Conservation (phyloP, 495 filamentous ascomycete genomes). For the Neurospora sp. region DNA sequence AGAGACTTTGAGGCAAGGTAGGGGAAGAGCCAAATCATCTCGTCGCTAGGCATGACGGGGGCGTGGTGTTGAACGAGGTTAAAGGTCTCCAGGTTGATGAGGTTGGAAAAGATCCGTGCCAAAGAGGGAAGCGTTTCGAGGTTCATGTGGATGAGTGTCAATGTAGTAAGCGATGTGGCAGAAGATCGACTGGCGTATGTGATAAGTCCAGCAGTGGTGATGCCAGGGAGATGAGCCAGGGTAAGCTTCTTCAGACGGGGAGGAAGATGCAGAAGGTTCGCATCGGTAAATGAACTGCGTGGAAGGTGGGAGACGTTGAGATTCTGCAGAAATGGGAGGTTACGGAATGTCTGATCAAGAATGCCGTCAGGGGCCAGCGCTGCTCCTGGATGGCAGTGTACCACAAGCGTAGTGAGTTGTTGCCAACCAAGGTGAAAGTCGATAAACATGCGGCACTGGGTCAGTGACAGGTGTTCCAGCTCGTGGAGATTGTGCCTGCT, state of each 20-base stretch:
- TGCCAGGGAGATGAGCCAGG: conserved; percentile 63
- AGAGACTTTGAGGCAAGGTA: conserved; percentile 60
- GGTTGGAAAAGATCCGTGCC: conserved; percentile 62
- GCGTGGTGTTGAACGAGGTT: conserved; percentile 57
- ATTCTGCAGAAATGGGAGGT: conserved; percentile 58
- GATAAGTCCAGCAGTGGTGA: conserved; percentile 68
- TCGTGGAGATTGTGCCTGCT: conserved; percentile 5
- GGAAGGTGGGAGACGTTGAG: conserved; percentile 68
- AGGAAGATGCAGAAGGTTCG: conserved; percentile 58
- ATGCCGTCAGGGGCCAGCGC: conserved; percentile 57
- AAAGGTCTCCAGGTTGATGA: conserved; percentile 53
- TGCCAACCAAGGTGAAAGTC: conserved; percentile 62
- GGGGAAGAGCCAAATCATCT: conserved; percentile 53
- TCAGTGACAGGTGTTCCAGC: conserved; percentile 46
- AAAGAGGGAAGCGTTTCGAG: conserved; percentile 57
- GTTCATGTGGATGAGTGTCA: conserved; percentile 57
- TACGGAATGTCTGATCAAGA: conserved; percentile 51
- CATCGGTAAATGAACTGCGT: conserved; percentile 60
- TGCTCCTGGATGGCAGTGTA: conserved; percentile 57
- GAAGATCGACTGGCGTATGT: conserved; percentile 53
- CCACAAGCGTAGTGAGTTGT: conserved; percentile 59
- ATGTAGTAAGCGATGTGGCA: conserved; percentile 44
- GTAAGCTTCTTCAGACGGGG: conserved; percentile 56
- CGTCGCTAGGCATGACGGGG: conserved; percentile 48
- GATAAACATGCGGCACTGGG: conserved; percentile 59